Base-by-base conservation (phyloP, 2,329 filamentous ascomycete species). In the Diaporthe citriasiana region DNA sequence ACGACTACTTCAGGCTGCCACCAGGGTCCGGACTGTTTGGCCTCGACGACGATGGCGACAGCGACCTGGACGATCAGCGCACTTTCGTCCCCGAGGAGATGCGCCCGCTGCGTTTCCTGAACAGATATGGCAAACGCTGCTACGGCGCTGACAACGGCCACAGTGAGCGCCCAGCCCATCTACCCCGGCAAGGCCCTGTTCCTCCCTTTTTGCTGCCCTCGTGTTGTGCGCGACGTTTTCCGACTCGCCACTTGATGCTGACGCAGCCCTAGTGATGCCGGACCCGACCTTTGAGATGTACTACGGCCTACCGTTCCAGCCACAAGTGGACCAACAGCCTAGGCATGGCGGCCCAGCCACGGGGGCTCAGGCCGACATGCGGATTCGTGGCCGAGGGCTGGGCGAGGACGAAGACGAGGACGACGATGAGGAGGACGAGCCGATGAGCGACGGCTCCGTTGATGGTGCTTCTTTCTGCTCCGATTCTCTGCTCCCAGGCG, bases 21-120 rank as follows among this genome's bases (percentile, higher is more conserved):
- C 8, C n/a, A 3, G 63, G 63, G 8, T 53, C 63, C 15, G 63
- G 63, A n/a, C 10, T 68, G 63, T 68, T 68, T 25, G 63, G 63
- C 4, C 30, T 68, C 30, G 63, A 68, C 47, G 60, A 71, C 17
- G 76, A 75, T 3, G 73, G 74, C 27, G 75, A 73, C 8, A 76
- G 75, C 4, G 30, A 74, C 77, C 30, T 72, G 76, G 42, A 79
- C 79, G 7, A 82, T 80, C 1, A 73, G 7, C 45, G 71, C 27
- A 59, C 42, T 12, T 70, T 75, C 27, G 19, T 73, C n/a, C 71
- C 74, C 0, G 74, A 75, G 57, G 65, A 73, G 25, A 35, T 70
- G 63, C 70, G 70, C 13, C 75, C 76, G n/a, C 63, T 77, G 19
- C 72, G 72, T 9, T 77, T 71, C 30, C 53, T 77, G n/a, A 76